phyloP scores from a whole-genome alignment of 192 early-diverging fungal genomes.

The Geranomyces variabilis region DNA sequence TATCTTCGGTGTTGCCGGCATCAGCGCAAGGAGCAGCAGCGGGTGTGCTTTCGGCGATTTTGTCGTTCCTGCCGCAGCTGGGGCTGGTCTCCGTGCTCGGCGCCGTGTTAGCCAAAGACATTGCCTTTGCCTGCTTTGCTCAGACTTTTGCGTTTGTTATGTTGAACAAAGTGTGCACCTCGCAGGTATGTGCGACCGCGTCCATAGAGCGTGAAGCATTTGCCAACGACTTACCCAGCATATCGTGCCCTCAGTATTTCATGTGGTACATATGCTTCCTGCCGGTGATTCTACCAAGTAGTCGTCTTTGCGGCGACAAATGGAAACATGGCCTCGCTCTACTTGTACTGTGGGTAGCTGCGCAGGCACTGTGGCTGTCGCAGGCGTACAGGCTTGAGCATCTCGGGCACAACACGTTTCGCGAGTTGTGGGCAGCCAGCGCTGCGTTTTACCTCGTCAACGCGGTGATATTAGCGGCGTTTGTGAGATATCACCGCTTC shows the following conservation, averaged over 20 bases:
- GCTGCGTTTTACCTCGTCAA: slow-evolving; percentile 73
- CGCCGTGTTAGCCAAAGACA: slow-evolving; percentile 60
- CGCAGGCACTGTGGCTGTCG: slow-evolving; percentile 82
- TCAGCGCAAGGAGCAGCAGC: slow-evolving; percentile 22
- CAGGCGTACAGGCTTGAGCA: slow-evolving; percentile 89
- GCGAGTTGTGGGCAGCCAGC: slow-evolving; percentile 72
- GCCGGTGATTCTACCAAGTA: slow-evolving; percentile 80
- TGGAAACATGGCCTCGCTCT: slow-evolving; percentile 55
- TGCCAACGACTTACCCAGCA: neutral
- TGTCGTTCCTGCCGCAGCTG: slow-evolving; percentile 87
- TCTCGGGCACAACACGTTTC: slow-evolving; percentile 81
- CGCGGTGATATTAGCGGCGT: slow-evolving; percentile 65
- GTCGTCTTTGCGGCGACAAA: slow-evolving; percentile 46
- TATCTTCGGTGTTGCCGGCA: slow-evolving; percentile 52
- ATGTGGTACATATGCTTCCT: slow-evolving; percentile 98
- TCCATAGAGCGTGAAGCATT: neutral
- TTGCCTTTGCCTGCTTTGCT: slow-evolving; percentile 85
- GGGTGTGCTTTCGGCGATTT: slow-evolving; percentile 42
- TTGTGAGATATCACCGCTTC: slow-evolving; percentile 9
- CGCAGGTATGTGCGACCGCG: slow-evolving; percentile 69
- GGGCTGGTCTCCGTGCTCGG: slow-evolving; percentile 67
- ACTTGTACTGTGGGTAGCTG: slow-evolving; percentile 69
- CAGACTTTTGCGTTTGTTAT: slow-evolving; percentile 97
- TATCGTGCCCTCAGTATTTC: slow-evolving; percentile 74
- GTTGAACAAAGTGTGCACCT: slow-evolving; percentile 96